Conservation (phyloP, 75 land plant genomes). For the Pinus tabuliformis region DNA sequence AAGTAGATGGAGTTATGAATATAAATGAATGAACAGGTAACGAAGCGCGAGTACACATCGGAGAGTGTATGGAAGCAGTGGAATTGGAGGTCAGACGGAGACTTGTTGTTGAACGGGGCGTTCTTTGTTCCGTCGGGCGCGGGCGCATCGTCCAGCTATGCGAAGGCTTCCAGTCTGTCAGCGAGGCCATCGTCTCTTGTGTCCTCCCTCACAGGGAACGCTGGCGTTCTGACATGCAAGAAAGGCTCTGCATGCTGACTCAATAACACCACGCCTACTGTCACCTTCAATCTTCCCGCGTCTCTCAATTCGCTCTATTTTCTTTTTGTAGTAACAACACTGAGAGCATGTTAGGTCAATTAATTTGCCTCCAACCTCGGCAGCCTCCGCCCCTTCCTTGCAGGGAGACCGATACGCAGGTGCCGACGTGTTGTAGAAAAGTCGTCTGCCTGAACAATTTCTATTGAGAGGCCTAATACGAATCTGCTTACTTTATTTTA, state of each 20-base stretch:
- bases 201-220: slow-evolving; percentile 13
- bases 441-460: too few relatives aligned
- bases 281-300: too few relatives aligned
- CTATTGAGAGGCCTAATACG: too few relatives aligned
- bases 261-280: too few relatives aligned
- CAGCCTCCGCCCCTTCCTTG: too few relatives aligned
- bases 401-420: too few relatives aligned
- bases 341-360: too few relatives aligned
- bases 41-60: slow-evolving; percentile 32
- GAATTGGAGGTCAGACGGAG: slow-evolving; percentile 45
- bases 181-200: slow-evolving; percentile 23
- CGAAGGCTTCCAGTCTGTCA: slow-evolving; percentile 21
- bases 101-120: slow-evolving; percentile 50
- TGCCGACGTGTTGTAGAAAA: too few relatives aligned
- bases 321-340: too few relatives aligned
- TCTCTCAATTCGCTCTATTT: too few relatives aligned
- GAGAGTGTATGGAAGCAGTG: slow-evolving; percentile 3
- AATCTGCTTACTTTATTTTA: too few relatives aligned
- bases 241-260: slow-evolving; percentile 8
- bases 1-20: neutral
- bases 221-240: slow-evolving; percentile 22
- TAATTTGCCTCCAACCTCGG: too few relatives aligned
- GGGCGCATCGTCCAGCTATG: slow-evolving; percentile 17
- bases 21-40: slow-evolving; percentile 24
- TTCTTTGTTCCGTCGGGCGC: slow-evolving; percentile 35